Base-by-base conservation (phyloP, 1,284 basidiomycete genomes). In the Wallemia ichthyophaga region DNA sequence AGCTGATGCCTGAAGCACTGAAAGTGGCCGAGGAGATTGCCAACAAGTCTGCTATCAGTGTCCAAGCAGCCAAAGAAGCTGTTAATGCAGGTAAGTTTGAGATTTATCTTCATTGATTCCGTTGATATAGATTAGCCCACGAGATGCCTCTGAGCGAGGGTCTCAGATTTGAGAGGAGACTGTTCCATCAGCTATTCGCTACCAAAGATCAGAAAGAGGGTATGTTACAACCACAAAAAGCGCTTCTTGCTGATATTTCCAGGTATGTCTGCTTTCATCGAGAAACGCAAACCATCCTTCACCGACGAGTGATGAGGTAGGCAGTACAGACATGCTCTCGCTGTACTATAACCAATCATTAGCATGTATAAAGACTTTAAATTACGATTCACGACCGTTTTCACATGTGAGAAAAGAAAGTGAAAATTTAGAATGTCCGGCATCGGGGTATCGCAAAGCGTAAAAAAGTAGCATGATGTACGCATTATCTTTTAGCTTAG, bases 191-290 rank as follows among this genome's bases (percentile, higher is more conserved):
- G 58, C 71, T 92, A 63, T 98, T 98, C 66, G 88, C 88, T 19
- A 96, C 92, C 53, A 78, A 83, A 62, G 92, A 98, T 70, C 92
- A 96, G 74, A 96, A 96, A 75, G 89, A 96, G 73, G 86, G 85
- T 82, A 64, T 64, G 79, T 70, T 17, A 21, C 28, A 3, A 32
- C 21, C 3, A 61, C 26, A 59, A 27, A 59, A 58, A 59, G 56
- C 56, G 19, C 56, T 27, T 57, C 23, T n/a, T 59, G 59, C 13
- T 56, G 17, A 24, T 11, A n/a, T 56, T 7, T n/a, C n/a, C 55
- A 84, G 87, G 91, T 25, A 96, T 95, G 92, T 69, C 75, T 33
- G 92, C 91, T n/a, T 96, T 98, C 67, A 81, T 81, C n/a, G 87
- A 95, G 71, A 98, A 96, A 77, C 78, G 92, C 68, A 85, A 85